Conservation (phyloP, 2,329 filamentous ascomycete species). For the Claviceps capensis region DNA sequence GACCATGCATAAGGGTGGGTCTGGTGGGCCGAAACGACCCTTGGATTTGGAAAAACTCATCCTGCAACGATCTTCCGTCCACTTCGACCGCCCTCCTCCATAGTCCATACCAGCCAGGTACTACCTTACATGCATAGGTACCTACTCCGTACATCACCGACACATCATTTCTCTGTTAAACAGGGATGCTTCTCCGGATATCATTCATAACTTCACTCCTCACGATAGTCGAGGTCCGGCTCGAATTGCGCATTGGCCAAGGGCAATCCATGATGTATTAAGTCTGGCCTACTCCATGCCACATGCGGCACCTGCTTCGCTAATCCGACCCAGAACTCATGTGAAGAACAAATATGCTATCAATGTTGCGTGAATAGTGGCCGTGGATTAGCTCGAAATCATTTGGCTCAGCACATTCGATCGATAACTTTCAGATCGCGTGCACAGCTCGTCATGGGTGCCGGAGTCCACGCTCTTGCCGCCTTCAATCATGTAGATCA, state of each 20-base stretch:
- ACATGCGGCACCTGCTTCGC: neutral
- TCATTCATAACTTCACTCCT: neutral
- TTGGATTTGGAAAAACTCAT: neutral
- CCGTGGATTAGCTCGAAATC: neutral
- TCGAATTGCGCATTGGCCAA: neutral
- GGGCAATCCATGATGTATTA: neutral
- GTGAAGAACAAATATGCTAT: neutral
- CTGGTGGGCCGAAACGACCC: neutral
- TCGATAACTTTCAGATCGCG: slow-evolving; percentile 1
- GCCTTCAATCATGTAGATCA: slow-evolving; percentile 28
- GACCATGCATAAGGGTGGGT: neutral
- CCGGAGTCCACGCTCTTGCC: slow-evolving; percentile 22
- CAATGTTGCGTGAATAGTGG: neutral
- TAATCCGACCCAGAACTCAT: neutral
- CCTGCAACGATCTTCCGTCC: neutral
- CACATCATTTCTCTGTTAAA: no score
- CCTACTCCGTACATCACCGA: no score
- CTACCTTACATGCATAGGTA: no score
- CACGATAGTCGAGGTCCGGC: neutral
- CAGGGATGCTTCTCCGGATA: no score
- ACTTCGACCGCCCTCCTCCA: neutral
- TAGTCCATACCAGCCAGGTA: no score
- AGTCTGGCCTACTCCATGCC: neutral
- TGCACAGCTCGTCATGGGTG: neutral
- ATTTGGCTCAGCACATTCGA: slow-evolving; percentile 1